Evolutionary conservation across 768 basidiomycete species (phyloP).

Genomic region (Crucibulum laeve): DNA sequence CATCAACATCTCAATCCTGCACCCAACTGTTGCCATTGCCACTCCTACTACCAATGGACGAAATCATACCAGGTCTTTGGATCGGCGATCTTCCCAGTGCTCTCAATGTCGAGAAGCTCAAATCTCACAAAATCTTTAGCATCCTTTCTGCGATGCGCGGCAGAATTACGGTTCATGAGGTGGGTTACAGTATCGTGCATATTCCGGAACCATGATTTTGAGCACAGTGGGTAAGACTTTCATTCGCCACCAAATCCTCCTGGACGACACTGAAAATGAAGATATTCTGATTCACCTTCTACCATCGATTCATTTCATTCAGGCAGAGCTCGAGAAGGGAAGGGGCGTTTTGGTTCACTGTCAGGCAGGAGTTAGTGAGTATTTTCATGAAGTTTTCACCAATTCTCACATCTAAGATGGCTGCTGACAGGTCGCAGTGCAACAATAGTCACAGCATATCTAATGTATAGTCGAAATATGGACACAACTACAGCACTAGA

Average conservation of each 20-base stretch:
- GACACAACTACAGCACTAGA: slow-evolving; percentile 62
- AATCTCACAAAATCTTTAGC: slow-evolving; percentile 69
- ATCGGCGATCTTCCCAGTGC: slow-evolving; percentile 78
- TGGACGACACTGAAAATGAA: slow-evolving; percentile 71
- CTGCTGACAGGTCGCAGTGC: slow-evolving; percentile 65
- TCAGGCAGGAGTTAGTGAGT: slow-evolving; percentile 83
- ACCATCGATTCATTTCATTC: slow-evolving; percentile 79
- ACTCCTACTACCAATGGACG: slow-evolving; percentile 49
- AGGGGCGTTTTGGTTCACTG: slow-evolving; percentile 86
- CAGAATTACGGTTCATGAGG: slow-evolving; percentile 60
- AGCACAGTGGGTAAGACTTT: slow-evolving; percentile 53
- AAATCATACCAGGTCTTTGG: slow-evolving; percentile 79
- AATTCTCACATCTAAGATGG: slow-evolving; percentile 4
- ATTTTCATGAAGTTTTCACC: background rate
- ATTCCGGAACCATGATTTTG: background rate
- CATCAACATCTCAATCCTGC: too few relatives aligned
- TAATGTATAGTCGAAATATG: slow-evolving; percentile 69
- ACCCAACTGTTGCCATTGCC: background rate
- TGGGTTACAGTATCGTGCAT: slow-evolving; percentile 20
- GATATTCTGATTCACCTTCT: slow-evolving; percentile 79
- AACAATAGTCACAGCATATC: slow-evolving; percentile 82
- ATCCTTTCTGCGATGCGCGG: slow-evolving; percentile 74
- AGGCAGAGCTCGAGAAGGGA: slow-evolving; percentile 69
- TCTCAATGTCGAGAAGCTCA: slow-evolving; percentile 54
- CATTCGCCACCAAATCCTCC: slow-evolving; percentile 69